phyloP scores from a whole-genome alignment of 306 rosid genomes.

The Astragalus glycyphyllos region DNA sequence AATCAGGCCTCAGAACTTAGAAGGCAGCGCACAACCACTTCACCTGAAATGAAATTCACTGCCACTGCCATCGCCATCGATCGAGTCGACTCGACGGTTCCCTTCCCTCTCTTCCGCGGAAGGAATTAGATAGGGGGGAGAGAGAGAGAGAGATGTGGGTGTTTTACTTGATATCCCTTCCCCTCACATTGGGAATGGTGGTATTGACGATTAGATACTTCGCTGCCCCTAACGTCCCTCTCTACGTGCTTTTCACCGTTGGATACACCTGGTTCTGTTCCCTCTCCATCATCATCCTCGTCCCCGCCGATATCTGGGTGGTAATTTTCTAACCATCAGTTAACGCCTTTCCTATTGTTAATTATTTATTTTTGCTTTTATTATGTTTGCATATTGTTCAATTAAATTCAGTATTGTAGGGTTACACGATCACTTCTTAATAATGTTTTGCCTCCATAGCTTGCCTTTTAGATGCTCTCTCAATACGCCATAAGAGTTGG shows the following conservation, averaged over 20 bases:
- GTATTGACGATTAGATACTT: slow-evolving; percentile 75
- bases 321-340: slow-evolving; percentile 43
- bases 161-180: slow-evolving; percentile 91
- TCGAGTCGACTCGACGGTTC: not conserved
- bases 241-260: slow-evolving; percentile 87
- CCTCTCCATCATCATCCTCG: slow-evolving; percentile 93
- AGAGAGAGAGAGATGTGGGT: slow-evolving; percentile 96
- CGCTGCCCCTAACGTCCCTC: slow-evolving; percentile 89
- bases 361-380: not conserved
- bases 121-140: not conserved
- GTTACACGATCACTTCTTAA: not conserved
- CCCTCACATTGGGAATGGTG: slow-evolving; percentile 88
- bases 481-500: too few relatives aligned
- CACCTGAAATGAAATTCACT: slow-evolving; percentile 33
- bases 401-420: not conserved
- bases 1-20: too few relatives aligned
- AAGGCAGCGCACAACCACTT: too few relatives aligned
- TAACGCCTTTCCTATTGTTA: not conserved
- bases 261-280: slow-evolving; percentile 97
- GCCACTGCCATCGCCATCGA: slow-evolving; percentile 3
- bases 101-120: not conserved
- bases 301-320: slow-evolving; percentile 97
- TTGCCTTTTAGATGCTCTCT: not conserved
- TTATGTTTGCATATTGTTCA: not conserved
- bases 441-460: not conserved